A percentile compares a stretch with the other conserved stretches of the same genome.
Evolutionary conservation across 2,329 filamentous ascomycete species (phyloP).

Genomic region (Trichoderma brevicompactum): DNA sequence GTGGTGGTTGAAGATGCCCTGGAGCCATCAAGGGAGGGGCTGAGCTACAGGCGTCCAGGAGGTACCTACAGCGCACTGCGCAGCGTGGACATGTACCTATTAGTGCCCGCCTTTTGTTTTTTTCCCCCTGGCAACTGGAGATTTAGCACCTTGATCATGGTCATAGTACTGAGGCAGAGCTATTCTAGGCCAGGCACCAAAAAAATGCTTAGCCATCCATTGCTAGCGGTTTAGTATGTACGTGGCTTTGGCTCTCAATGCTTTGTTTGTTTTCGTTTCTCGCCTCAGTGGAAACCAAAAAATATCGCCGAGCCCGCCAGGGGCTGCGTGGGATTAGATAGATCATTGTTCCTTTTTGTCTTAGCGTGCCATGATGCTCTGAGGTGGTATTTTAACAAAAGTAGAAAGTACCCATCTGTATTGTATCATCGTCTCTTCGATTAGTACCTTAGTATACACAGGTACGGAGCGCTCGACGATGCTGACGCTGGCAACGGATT

Average conservation of each 20-base stretch:
- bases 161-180: neutral
- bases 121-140: too few species aligned
- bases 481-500: neutral
- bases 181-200: constrained; percentile 4
- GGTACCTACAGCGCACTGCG: constrained; percentile 3
- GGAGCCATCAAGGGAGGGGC: constrained; percentile 3
- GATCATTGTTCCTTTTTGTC: neutral
- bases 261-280: neutral
- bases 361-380: constrained; percentile 2
- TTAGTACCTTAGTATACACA: neutral
- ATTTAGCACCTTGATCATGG: too few species aligned
- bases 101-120: neutral
- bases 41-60: constrained; percentile 1
- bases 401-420: too few species aligned
- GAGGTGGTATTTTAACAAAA: neutral
- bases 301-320: constrained; percentile 8
- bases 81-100: neutral
- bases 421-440: neutral
- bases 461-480: neutral
- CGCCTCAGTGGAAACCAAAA: neutral
- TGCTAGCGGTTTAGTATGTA: too few species aligned
- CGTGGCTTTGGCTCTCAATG: neutral
- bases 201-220: neutral
- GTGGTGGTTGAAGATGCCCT: constrained; percentile 25
- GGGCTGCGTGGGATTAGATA: neutral